Base-by-base conservation (phyloP, 768 basidiomycete genomes). In the Rickenella mellea region DNA sequence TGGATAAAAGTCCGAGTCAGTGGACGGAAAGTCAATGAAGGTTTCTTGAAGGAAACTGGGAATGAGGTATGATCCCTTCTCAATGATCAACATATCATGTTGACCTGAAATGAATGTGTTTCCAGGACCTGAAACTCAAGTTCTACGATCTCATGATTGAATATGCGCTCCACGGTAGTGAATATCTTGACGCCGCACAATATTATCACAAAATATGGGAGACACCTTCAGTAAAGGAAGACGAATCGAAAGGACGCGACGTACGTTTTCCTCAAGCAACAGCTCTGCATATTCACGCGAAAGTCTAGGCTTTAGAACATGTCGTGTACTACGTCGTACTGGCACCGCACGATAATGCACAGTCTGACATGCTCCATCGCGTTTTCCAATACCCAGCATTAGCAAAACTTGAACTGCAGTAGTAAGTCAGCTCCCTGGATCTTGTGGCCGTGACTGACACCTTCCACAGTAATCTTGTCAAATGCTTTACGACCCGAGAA, bases 181-280 rank as follows among this genome's bases (percentile, higher is more conserved):
- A 80, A 20, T 97, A 96, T 58, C 75, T 99, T 15, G 93, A 97
- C 50, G 90, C 87, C 6, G 91, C 91, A 28, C 93, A 94, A 58
- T 81, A 93, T 54, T 98, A 92, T 58, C 74, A 94, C 65, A 92
- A 92, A 57, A 84, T 99, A 29, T 98, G 92, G 89, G 92, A 96
- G 57, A 97, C 94, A 11, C 88, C 92, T 5, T 82, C 88, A 35
- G 83, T 99, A 63, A 90, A 91, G 62, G 78, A 80, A 31, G 92
- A 96, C 49, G 76, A 72, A 29, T 71, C 59, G 15, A 83, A 87
- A 48, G 81, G 79, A 29, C 75, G 74, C 52, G 67, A 74, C 33
- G 85, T 85, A 57, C 42, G 82, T 55, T 22, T 26, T 27, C 33
- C 35, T 26, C 44, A 27, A 19, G 35, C 15, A 32, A 2, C n/a